phyloP scores from a whole-genome alignment of 2,329 filamentous ascomycete species.

The Ophiostoma ulmi region DNA sequence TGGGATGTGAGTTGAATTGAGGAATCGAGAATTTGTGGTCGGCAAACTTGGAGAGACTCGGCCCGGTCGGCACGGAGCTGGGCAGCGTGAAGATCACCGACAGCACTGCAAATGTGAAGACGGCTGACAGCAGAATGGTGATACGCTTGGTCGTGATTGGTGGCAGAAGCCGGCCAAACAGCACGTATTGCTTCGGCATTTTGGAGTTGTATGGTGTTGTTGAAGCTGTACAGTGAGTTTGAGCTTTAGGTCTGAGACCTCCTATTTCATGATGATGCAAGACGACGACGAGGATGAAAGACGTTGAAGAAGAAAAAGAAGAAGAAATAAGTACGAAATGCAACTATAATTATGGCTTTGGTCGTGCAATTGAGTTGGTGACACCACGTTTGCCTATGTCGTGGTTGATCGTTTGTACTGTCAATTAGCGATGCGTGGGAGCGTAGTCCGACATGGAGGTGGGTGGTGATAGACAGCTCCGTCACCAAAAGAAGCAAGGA shows the following conservation, averaged over 20 bases:
- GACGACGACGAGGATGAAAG: neutral
- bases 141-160: conserved; percentile 50
- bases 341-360: neutral
- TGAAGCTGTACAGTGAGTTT: neutral
- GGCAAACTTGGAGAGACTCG: conserved; percentile 46
- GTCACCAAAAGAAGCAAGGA: neutral
- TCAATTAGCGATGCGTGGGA: neutral
- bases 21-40: conserved; percentile 49
- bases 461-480: conserved; percentile 10
- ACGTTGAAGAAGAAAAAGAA: neutral
- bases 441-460: neutral
- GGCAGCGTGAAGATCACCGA: conserved; percentile 50
- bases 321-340: neutral
- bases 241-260: neutral
- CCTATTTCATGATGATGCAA: conserved; percentile 10
- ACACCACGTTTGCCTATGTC: neutral
- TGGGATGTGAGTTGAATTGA: conserved; percentile 41
- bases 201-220: neutral
- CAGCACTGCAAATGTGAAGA: conserved; percentile 51
- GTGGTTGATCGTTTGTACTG: neutral
- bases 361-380: neutral
- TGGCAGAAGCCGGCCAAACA: conserved; percentile 47
- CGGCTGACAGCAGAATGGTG: conserved; percentile 46
- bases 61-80: conserved; percentile 43
- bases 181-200: conserved; percentile 45